These are phyloP conservation scores for Sorghum bicolor DNA, from an alignment of 176 grass and related monocot genomes.

Conservation along the genomic window DNA sequence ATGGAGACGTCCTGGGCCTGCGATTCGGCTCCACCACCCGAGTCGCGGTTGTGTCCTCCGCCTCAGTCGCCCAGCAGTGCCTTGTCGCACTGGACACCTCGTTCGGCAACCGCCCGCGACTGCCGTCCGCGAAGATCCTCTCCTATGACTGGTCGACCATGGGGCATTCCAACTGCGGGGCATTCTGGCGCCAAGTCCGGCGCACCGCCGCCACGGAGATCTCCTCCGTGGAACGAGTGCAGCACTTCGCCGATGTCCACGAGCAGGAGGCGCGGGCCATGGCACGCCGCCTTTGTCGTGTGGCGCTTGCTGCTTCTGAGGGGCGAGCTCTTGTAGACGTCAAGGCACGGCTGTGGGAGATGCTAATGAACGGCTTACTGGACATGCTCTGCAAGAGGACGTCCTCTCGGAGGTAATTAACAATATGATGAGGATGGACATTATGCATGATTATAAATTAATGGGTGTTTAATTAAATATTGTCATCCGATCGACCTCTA, in stretches of 20 bases:
- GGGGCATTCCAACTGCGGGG: slow-evolving; percentile 37
- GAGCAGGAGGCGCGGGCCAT: neutral
- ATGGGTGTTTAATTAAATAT: no score
- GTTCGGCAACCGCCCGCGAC: slow-evolving; percentile 55
- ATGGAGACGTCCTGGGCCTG: slow-evolving; percentile 41
- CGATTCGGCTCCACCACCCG: slow-evolving; percentile 29
- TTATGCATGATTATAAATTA: no score
- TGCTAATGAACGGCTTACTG: slow-evolving; percentile 40
- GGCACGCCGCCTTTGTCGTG: slow-evolving; percentile 14
- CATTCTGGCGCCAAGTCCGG: slow-evolving; percentile 46
- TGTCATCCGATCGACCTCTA: no score
- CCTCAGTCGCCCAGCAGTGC: slow-evolving; percentile 25
- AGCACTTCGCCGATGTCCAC: slow-evolving; percentile 5
- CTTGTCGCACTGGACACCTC: slow-evolving; percentile 39
- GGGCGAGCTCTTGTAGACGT: slow-evolving; percentile 23
- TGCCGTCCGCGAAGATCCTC: slow-evolving; percentile 27
- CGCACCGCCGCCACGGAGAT: slow-evolving; percentile 35
- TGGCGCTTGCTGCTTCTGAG: neutral
- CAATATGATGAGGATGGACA: no score
- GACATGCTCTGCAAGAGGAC: slow-evolving; percentile 30
- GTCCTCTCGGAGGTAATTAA: neutral
- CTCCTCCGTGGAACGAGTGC: slow-evolving; percentile 28
- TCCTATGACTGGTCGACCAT: slow-evolving; percentile 47
- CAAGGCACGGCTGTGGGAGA: slow-evolving; percentile 38
- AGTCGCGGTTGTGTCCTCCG: slow-evolving; percentile 44